Conservation (phyloP, 225 moss, liverwort and hornwort species). For the Ulota crispa region DNA sequence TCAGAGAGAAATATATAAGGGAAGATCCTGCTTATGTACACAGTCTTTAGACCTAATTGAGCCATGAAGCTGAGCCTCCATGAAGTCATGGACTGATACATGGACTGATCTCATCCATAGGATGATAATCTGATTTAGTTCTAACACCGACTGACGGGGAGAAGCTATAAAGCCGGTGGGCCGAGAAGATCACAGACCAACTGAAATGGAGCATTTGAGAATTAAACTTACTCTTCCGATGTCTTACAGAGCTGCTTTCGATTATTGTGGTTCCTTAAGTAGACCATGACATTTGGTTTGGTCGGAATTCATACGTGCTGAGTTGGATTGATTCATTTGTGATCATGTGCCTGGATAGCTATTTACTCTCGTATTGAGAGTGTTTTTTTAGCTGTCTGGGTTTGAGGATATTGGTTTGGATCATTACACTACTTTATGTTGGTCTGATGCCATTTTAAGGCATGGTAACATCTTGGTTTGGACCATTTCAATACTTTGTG, state of each 20-base stretch:
- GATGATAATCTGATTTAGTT: too few species aligned
- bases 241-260: not conserved
- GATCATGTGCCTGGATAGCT: not conserved
- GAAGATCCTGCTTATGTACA: too few species aligned
- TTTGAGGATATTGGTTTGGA: constrained; percentile 21
- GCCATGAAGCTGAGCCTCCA: too few species aligned
- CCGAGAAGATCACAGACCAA: not conserved
- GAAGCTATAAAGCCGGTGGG: not conserved
- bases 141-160: not conserved
- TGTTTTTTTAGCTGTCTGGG: not conserved
- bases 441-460: constrained; percentile 24
- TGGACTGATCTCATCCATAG: too few species aligned
- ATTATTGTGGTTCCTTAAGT: not conserved
- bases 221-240: not conserved
- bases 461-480: too few species aligned
- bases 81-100: too few species aligned
- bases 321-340: not conserved
- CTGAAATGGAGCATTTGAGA: constrained; percentile 17
- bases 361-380: not conserved
- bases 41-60: too few species aligned
- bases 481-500: not conserved
- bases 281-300: not conserved
- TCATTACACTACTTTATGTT: not conserved
- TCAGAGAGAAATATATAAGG: too few species aligned
- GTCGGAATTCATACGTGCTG: not conserved